Evolutionary conservation across 371 early-diverging fungal species (phyloP), one percentile per base, ranked within the genome.

Genomic region (Actinomortierella wolfii): DNA sequence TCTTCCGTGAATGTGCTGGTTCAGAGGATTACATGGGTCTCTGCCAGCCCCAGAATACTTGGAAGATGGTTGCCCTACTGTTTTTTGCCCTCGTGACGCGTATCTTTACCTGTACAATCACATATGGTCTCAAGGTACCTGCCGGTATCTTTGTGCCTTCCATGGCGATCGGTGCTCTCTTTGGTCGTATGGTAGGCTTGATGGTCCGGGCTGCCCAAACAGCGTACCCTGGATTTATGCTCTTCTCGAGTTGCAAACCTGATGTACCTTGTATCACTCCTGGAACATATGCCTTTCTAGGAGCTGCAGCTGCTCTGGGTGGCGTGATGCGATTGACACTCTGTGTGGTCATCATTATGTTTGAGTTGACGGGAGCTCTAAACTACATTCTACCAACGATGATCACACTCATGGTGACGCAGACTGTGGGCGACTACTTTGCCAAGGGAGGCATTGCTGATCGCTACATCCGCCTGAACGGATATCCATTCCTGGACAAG

Each of bases 231-330:
- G 80, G 83, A 26, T 89, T 88, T 61, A 78, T 83, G 24, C 61
- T 93, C n/a, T 93, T 93, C 64, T 64, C 92, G 40, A 83, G 84
- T 23, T 93, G 94, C 62, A 83, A 86, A 28, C 89, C 92, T 17
- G 94, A 91, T 76, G 83, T 86, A 13, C 86, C 89, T 1, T 97
- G 97, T 68, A 89, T 98, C 34, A 93, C 92, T 0, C 94, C 96
- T 0, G 99, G 98, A 23, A 92, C 95, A 3, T 98, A 97, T 78
- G 96, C 99, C 21, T 92, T 98, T 61, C 82, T 98, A 20, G 99
- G 98, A 24, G 97, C 97, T 18, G 96, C 96, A 0, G 97, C 98
- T 0, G 92, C 93, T 8, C 79, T 97, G 48, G 88, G 89, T 59
- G 88, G 88, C n/a, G 82, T 87, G 8, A 89, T 87, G 83, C 73